phyloP scores from a whole-genome alignment of 2,329 filamentous ascomycete species.

The Colletotrichum sp. region DNA sequence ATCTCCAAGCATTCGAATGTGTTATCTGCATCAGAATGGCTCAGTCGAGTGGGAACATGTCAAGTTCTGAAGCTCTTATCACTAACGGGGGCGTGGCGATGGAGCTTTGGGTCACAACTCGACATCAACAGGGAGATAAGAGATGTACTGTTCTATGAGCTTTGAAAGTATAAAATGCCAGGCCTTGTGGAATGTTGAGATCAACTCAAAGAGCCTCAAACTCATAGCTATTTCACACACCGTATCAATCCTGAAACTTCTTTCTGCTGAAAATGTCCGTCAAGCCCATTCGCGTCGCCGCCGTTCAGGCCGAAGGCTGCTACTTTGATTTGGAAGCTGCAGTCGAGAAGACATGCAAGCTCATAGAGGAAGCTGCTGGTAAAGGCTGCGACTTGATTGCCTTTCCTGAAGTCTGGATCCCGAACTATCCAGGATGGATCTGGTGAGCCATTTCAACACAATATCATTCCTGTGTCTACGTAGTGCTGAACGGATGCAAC shows the following conservation, averaged over 20 bases:
- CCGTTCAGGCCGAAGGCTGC: background rate
- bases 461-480: background rate
- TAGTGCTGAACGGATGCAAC: background rate
- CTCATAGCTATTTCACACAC: background rate
- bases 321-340: background rate
- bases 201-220: background rate
- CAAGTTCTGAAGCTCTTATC: background rate
- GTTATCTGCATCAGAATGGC: background rate
- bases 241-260: background rate
- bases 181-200: background rate
- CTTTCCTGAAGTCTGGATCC: conserved; percentile 60
- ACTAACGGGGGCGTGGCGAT: background rate
- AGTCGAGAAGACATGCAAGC: conserved; percentile 53
- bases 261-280: background rate
- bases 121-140: background rate
- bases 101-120: background rate
- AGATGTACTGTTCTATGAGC: background rate
- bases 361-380: conserved; percentile 59
- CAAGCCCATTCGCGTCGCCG: background rate
- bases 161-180: background rate
- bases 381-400: conserved; percentile 59
- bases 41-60: background rate
- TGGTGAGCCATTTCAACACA: background rate
- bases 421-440: conserved; percentile 48
- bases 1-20: background rate